A percentile compares a stretch with the other conserved stretches of the same genome.
Conservation (phyloP, 1,139 yeast genomes). For the Nadsonia commutata region DNA sequence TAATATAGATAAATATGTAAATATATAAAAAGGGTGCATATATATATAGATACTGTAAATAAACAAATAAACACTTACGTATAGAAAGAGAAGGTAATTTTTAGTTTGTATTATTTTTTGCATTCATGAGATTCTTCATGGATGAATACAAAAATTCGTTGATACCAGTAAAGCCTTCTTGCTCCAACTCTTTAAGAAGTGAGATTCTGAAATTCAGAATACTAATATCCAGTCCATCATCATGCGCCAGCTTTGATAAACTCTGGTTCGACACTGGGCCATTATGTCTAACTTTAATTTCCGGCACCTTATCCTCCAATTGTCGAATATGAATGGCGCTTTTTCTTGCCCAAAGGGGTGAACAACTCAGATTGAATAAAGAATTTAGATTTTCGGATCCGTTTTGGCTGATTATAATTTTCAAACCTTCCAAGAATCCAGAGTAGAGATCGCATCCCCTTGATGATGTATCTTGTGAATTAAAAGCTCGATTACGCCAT, state of each 20-base stretch:
- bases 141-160: constrained; percentile 3
- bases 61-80: too few relatives aligned
- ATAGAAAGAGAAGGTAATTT: background rate
- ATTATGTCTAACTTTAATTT: constrained; percentile 2
- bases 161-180: constrained; percentile 1
- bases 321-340: constrained; percentile 2
- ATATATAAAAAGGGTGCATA: too few relatives aligned
- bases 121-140: constrained; percentile 3
- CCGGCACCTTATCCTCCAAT: constrained; percentile 1
- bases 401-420: background rate
- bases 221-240: constrained; percentile 1
- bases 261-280: constrained; percentile 3
- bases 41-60: too few relatives aligned
- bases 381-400: background rate
- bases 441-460: constrained; percentile 1
- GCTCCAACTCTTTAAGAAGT: background rate
- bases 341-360: constrained; percentile 1
- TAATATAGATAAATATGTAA: too few relatives aligned
- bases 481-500: constrained; percentile 26
- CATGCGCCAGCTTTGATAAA: background rate
- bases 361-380: constrained; percentile 2
- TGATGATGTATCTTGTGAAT: constrained; percentile 1
- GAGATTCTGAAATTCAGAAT: constrained; percentile 2
- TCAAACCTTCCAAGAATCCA: background rate
- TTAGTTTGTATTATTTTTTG: background rate